Conservation (phyloP, 495 filamentous ascomycete species). For the Aspergillus nanangensis region DNA sequence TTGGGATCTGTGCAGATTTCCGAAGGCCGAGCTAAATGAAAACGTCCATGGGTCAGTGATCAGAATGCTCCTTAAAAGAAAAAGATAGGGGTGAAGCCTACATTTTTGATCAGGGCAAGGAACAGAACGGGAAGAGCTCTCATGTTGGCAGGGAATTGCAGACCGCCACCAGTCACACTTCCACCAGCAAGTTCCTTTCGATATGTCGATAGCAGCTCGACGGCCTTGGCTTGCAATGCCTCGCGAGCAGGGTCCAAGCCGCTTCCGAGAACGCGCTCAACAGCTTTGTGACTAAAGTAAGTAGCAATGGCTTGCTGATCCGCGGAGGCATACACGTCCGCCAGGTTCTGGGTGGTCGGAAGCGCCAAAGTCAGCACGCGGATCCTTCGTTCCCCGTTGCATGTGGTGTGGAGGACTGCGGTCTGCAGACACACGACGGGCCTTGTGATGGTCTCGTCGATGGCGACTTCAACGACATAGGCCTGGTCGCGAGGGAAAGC, state of each 20-base stretch:
- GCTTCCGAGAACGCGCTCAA: slow-evolving; percentile 79
- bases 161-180: slow-evolving; percentile 84
- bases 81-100: slow-evolving; percentile 30
- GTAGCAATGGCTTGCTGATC: slow-evolving; percentile 90
- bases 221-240: slow-evolving; percentile 79
- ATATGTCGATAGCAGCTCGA: slow-evolving; percentile 93
- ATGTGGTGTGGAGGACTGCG: slow-evolving; percentile 96
- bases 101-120: slow-evolving; percentile 91
- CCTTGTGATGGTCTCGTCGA: slow-evolving; percentile 91
- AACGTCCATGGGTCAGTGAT: slow-evolving; percentile 26
- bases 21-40: slow-evolving; percentile 74
- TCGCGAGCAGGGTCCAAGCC: slow-evolving; percentile 90
- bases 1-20: slow-evolving; percentile 93
- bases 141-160: slow-evolving; percentile 92
- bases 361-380: slow-evolving; percentile 90
- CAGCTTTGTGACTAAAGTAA: slow-evolving; percentile 96
- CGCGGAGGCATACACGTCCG: slow-evolving; percentile 90
- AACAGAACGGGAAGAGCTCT: slow-evolving; percentile 85
- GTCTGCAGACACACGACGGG: slow-evolving; percentile 92
- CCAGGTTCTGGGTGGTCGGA: slow-evolving; percentile 84
- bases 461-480: slow-evolving; percentile 98
- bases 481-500: slow-evolving; percentile 96
- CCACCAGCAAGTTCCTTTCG: slow-evolving; percentile 95
- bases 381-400: slow-evolving; percentile 93
- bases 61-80: not conserved